Percentiles rank a stretch among this genome's conserved stretches.
These are phyloP conservation scores for Rubroshorea leprosula DNA, from an alignment of 345 rosid genomes.

Conservation along the genomic window DNA sequence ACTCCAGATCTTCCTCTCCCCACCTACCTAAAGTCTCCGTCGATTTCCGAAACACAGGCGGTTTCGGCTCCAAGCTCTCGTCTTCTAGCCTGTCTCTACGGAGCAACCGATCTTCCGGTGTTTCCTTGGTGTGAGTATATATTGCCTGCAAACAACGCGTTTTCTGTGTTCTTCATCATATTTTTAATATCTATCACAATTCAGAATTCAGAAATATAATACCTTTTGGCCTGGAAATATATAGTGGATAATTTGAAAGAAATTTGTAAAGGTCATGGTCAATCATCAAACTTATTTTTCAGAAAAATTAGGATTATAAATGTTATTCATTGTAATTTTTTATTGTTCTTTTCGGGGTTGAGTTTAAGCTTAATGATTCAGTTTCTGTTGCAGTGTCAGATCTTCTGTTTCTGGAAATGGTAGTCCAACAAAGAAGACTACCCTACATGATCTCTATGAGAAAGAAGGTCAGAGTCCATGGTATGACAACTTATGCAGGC, in stretches of 20 bases:
- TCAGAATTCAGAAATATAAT: no score
- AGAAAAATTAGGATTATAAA: background rate
- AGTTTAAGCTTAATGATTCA: background rate
- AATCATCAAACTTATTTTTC: no score
- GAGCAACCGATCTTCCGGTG: constrained; percentile 19
- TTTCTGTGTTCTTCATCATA: background rate
- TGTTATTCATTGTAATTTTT: background rate
- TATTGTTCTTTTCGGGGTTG: background rate
- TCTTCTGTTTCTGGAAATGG: constrained; percentile 69
- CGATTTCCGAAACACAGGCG: constrained; percentile 21
- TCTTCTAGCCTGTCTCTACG: constrained; percentile 46
- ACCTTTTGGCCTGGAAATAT: no score
- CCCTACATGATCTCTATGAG: constrained; percentile 90
- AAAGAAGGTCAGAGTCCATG: constrained; percentile 96
- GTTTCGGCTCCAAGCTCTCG: constrained; percentile 33
- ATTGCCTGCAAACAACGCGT: background rate
- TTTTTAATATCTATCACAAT: no score
- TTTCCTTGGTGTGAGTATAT: constrained; percentile 53
- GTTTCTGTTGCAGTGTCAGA: constrained; percentile 47
- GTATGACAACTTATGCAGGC: constrained; percentile 98
- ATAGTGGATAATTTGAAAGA: no score
- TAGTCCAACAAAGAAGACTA: constrained; percentile 48
- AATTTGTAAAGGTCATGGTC: no score
- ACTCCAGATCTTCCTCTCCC: constrained; percentile 31
- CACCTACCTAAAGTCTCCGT: constrained; percentile 30